A percentile compares a stretch with the other conserved stretches of the same genome.
phyloP scores from a whole-genome alignment of 192 early-diverging fungal genomes.

The Irineochytrium annulatum region DNA sequence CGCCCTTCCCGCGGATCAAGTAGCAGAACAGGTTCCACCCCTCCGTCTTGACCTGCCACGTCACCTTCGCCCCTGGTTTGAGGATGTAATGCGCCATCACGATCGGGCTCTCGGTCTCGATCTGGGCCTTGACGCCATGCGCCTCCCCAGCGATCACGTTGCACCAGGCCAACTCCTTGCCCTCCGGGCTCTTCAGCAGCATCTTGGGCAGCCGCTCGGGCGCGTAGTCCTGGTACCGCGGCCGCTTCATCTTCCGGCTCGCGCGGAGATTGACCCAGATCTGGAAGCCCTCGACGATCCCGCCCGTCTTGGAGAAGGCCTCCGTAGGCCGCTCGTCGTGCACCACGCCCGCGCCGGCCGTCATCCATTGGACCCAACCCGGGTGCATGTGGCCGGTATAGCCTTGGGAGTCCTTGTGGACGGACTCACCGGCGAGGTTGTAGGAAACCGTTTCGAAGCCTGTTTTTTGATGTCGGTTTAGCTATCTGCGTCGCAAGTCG shows the following conservation, averaged over 20 bases:
- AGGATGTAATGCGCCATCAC: constrained; percentile 10
- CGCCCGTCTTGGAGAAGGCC: constrained; percentile 34
- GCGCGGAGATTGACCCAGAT: constrained; percentile 62
- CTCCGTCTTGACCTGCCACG: constrained; percentile 2
- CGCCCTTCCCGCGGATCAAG: not conserved
- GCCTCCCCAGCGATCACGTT: constrained; percentile 84
- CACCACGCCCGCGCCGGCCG: constrained; percentile 67
- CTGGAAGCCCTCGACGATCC: constrained; percentile 43
- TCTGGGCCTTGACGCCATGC: constrained; percentile 60
- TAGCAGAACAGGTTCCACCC: constrained; percentile 7
- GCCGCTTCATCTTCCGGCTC: constrained; percentile 11
- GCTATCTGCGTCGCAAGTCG: no score
- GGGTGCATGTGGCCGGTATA: constrained; percentile 65
- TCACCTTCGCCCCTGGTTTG: constrained; percentile 13
- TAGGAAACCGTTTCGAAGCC: constrained; percentile 78
- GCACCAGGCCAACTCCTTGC: constrained; percentile 37
- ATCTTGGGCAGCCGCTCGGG: constrained; percentile 11
- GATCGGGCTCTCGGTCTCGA: constrained; percentile 52
- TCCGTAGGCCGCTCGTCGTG: constrained; percentile 71
- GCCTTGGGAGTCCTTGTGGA: constrained; percentile 75
- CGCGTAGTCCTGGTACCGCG: constrained; percentile 14
- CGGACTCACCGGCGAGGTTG: constrained; percentile 59
- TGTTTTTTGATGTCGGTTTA: not conserved
- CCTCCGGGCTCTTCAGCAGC: constrained; percentile 24
- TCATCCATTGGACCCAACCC: constrained; percentile 77